Evolutionary conservation across 768 basidiomycete genomes (phyloP), one percentile per base, ranked within the genome.

Genomic region (Suillus hirtellus): DNA sequence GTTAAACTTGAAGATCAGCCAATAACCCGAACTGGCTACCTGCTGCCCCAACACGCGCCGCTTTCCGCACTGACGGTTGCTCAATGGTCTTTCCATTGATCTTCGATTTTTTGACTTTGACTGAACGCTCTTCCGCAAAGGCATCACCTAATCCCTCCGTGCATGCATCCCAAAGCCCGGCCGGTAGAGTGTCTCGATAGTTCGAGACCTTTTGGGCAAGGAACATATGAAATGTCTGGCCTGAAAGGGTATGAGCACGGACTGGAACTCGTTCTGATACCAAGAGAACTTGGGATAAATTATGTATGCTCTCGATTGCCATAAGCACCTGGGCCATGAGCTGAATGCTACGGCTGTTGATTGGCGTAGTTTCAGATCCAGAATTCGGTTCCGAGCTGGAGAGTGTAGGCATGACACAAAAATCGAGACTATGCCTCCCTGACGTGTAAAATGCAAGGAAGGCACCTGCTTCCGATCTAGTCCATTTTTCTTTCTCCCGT

Each of bases 401-500:
- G 34, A 62, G 50, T 4, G 63, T 60, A 72, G 55, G 47, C 42
- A 40, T 54, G 31, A 54, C n/a, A 11, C 38, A 73, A 38, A 64
- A 60, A 4, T 43, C 56, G 9, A 43, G 37, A 14, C 63, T n/a
- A 12, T 27, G 40, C 37, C 17, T 6, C 62, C 63, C 65, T 65
- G 62, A 64, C 54, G 61, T 44, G 72, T 86, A 86, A 38, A 85
- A 78, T 0, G 83, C 77, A 49, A 93, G 79, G 69, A 91, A 80
- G 35, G 83, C 84, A 3, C 70, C 77, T 4, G 84, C 88, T 71
- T 94, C 92, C 6, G 73, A 76, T 64, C 73, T 79, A 0, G 86
- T 88, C 92, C 92, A 94, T 31, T 83, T 79, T 70, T 90, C 90
- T 66, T 80, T 81, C 64, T 87, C 83, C 46, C 85, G 81, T n/a